phyloP scores from a whole-genome alignment of 805 yeast genomes.

The Spencermartinsiella europaea region DNA sequence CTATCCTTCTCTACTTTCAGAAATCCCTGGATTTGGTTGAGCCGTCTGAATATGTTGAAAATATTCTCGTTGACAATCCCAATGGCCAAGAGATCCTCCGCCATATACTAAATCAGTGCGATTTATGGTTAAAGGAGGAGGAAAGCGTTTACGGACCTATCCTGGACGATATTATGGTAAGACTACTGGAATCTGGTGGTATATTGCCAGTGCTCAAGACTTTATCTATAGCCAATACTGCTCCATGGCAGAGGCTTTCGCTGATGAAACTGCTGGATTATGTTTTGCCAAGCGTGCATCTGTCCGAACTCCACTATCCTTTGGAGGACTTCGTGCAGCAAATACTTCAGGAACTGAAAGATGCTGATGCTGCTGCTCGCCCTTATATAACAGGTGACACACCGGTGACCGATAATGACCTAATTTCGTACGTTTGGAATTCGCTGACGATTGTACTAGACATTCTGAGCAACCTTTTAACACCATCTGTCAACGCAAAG shows the following conservation, averaged over 20 bases:
- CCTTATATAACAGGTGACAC: constrained; percentile 2
- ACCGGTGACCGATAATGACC: background rate
- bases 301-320: background rate
- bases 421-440: constrained; percentile 11
- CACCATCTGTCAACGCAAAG: background rate
- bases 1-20: background rate
- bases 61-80: background rate
- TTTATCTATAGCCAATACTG: background rate
- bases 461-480: constrained; percentile 7
- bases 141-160: background rate
- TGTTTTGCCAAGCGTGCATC: constrained; percentile 3
- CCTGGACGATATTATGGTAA: background rate
- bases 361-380: background rate
- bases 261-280: constrained; percentile 18
- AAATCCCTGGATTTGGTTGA: background rate
- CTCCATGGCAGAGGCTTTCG: constrained; percentile 11
- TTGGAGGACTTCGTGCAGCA: background rate
- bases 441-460: constrained; percentile 12
- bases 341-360: background rate
- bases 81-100: background rate
- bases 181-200: background rate
- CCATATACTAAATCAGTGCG: background rate
- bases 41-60: background rate
- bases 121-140: background rate
- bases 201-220: background rate